These are phyloP conservation scores for Termitomyces heimii DNA, from an alignment of 768 basidiomycete genomes.

Conservation along the genomic window DNA sequence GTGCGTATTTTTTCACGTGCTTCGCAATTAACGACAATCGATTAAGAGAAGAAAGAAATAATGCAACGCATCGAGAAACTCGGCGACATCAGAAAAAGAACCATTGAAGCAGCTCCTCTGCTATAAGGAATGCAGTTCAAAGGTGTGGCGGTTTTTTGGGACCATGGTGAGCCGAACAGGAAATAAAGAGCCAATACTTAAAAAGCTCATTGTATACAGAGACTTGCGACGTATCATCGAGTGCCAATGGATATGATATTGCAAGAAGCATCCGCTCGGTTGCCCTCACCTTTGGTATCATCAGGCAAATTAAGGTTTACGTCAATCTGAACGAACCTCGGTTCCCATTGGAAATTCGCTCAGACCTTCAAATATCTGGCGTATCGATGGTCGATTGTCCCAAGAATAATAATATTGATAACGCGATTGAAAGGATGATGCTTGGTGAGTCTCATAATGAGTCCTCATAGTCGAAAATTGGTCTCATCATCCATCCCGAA, in stretches of 20 bases:
- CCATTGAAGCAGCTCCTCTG: neutral
- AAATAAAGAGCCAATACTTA: neutral
- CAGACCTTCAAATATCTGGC: slow-evolving; percentile 42
- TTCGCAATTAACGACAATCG: neutral
- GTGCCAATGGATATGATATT: slow-evolving; percentile 34
- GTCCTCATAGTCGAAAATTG: neutral
- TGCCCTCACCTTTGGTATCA: slow-evolving; percentile 40
- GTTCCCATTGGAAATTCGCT: slow-evolving; percentile 21
- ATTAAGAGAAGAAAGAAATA: neutral
- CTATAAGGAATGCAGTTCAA: neutral
- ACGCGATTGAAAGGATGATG: slow-evolving; percentile 41
- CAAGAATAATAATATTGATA: slow-evolving; percentile 21
- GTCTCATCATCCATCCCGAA: neutral
- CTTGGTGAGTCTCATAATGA: slow-evolving; percentile 27
- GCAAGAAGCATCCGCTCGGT: slow-evolving; percentile 37
- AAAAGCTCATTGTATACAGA: slow-evolving; percentile 21
- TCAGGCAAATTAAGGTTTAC: slow-evolving; percentile 52
- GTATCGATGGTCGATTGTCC: slow-evolving; percentile 34
- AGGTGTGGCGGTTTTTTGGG: slow-evolving; percentile 7
- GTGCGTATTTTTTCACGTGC: neutral
- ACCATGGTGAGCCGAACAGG: slow-evolving; percentile 1
- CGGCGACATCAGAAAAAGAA: neutral
- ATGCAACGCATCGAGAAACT: neutral
- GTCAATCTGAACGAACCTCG: slow-evolving; percentile 31
- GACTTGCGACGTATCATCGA: slow-evolving; percentile 34